These are phyloP conservation scores for Cladosporium sp. DNA, from an alignment of 2,329 filamentous ascomycete genomes.

Conservation along the genomic window DNA sequence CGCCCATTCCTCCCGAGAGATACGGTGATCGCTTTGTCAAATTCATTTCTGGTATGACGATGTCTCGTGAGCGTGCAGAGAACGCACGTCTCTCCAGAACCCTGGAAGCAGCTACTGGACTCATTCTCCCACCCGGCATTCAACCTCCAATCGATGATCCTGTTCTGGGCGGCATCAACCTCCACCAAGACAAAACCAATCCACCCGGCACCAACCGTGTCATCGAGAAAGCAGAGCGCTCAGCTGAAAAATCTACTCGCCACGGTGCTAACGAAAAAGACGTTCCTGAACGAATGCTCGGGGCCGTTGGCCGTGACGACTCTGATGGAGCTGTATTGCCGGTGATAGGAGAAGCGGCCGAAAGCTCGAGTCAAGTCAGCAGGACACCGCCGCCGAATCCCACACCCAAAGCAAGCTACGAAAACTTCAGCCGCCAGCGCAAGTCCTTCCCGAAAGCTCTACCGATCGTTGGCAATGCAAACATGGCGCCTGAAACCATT, in stretches of 20 bases:
- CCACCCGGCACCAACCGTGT: slow-evolving; percentile 53
- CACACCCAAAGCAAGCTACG: slow-evolving; percentile 28
- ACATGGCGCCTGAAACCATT: slow-evolving; percentile 29
- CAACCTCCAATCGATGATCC: slow-evolving; percentile 39
- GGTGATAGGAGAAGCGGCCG: slow-evolving; percentile 86
- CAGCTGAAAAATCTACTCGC: slow-evolving; percentile 59
- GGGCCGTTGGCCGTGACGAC: slow-evolving; percentile 57
- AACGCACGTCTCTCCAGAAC: slow-evolving; percentile 40
- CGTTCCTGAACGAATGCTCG: slow-evolving; percentile 63
- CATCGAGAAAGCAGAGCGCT: slow-evolving; percentile 61
- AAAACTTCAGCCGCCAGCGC: slow-evolving; percentile 22
- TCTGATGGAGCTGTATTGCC: slow-evolving; percentile 65
- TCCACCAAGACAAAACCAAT: slow-evolving; percentile 30
- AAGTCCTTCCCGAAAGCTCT: not conserved
- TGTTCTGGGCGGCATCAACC: slow-evolving; percentile 40
- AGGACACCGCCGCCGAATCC: slow-evolving; percentile 28
- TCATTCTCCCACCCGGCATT: slow-evolving; percentile 26
- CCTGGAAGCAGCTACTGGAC: slow-evolving; percentile 27
- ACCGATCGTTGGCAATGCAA: slow-evolving; percentile 28
- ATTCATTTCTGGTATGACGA: slow-evolving; percentile 88
- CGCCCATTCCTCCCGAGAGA: slow-evolving; percentile 81
- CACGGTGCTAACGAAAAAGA: slow-evolving; percentile 53
- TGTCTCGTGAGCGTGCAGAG: slow-evolving; percentile 80
- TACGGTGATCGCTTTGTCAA: slow-evolving; percentile 94
- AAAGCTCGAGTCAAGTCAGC: slow-evolving; percentile 61